These are phyloP conservation scores for Omphalea diandra DNA, from an alignment of 441 rosid genomes.

Conservation along the genomic window DNA sequence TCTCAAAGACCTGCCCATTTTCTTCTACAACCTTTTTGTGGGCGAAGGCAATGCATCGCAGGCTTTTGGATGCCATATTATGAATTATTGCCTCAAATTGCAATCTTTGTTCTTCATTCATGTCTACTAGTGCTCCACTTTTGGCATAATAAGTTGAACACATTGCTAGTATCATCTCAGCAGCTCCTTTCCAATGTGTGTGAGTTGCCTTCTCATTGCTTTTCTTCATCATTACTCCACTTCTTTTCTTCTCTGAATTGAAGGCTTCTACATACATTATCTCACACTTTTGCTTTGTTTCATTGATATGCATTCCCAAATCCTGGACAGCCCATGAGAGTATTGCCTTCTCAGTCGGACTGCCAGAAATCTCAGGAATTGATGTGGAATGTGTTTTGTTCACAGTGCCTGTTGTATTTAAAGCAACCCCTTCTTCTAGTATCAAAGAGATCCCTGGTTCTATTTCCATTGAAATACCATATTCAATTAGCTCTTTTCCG, in stretches of 20 bases:
- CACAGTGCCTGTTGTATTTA: conserved; percentile 37
- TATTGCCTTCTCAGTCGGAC: conserved; percentile 58
- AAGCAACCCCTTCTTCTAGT: conserved; percentile 35
- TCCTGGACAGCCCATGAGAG: conserved; percentile 39
- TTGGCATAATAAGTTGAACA: conserved; percentile 35
- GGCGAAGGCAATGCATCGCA: conserved; percentile 54
- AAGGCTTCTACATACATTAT: conserved; percentile 42
- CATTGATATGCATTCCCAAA: conserved; percentile 32
- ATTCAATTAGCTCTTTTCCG: conserved; percentile 22
- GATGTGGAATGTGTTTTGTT: conserved; percentile 17
- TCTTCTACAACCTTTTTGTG: conserved; percentile 21
- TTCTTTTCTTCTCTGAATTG: conserved; percentile 42
- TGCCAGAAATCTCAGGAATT: conserved; percentile 38
- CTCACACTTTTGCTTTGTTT: conserved; percentile 23
- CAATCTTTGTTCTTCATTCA: conserved; percentile 29
- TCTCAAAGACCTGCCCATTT: neutral
- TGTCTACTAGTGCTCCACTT: conserved; percentile 14
- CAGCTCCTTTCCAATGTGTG: conserved; percentile 54
- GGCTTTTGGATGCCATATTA: conserved; percentile 41
- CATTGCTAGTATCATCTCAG: no score
- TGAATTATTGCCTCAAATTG: conserved; percentile 26
- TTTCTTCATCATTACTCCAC: conserved; percentile 36
- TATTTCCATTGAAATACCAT: neutral
- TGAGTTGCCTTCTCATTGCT: conserved; percentile 23
- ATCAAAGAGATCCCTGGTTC: conserved; percentile 22